Evolutionary conservation across 192 early-diverging fungal species (phyloP).

Genomic region (Podila minutissima): DNA sequence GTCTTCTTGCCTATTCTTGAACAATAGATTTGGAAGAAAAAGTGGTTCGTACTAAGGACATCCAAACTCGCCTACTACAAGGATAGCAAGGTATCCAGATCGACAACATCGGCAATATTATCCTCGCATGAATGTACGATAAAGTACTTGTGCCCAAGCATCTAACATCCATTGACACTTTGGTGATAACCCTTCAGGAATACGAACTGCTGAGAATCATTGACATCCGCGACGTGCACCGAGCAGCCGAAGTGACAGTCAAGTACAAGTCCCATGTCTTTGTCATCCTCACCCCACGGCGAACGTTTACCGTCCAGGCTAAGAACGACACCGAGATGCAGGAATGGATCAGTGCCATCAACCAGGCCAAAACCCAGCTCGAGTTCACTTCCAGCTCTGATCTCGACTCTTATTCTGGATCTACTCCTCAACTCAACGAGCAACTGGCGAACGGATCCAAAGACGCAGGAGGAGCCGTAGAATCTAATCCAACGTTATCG

Average conservation of each 20-base stretch:
- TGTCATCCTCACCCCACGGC: slow-evolving; percentile 76
- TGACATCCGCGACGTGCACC: slow-evolving; percentile 73
- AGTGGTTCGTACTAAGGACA: slow-evolving; percentile 87
- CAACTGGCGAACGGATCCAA: neutral
- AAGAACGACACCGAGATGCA: slow-evolving; percentile 64
- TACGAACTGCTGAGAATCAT: slow-evolving; percentile 82
- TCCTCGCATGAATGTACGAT: too few relatives aligned
- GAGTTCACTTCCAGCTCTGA: slow-evolving; percentile 44
- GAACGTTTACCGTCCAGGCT: slow-evolving; percentile 79
- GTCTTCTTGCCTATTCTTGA: neutral
- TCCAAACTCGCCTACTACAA: slow-evolving; percentile 87
- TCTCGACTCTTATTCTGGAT: slow-evolving; percentile 37
- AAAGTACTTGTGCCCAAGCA: too few relatives aligned
- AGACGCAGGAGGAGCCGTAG: neutral
- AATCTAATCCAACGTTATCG: neutral
- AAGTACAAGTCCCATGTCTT: slow-evolving; percentile 78
- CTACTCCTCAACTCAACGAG: slow-evolving; percentile 11
- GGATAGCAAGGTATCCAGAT: slow-evolving; percentile 69
- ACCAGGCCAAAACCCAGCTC: slow-evolving; percentile 47
- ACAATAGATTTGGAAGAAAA: slow-evolving; percentile 80
- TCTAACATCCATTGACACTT: too few relatives aligned
- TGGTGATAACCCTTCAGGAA: slow-evolving; percentile 57
- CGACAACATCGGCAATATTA: too few relatives aligned
- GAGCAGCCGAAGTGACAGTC: slow-evolving; percentile 74
- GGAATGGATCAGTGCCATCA: slow-evolving; percentile 68